A percentile compares a stretch with the other conserved stretches of the same genome.
Conservation (phyloP, 495 filamentous ascomycete species). For the Podospora anserina region DNA sequence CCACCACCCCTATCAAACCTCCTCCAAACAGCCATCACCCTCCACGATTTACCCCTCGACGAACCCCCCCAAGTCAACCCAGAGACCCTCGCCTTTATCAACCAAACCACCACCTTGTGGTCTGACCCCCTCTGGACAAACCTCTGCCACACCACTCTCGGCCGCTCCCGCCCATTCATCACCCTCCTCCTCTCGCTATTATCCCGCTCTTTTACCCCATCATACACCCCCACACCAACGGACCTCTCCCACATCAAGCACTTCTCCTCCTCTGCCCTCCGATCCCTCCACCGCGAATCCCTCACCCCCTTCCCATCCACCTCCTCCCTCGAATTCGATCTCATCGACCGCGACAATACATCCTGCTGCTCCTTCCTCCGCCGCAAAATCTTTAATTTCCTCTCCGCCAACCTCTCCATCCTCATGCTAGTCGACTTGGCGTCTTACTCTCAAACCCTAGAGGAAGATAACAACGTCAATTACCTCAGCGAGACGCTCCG, state of each 20-base stretch:
- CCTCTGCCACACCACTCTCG: not conserved
- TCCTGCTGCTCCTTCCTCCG: not conserved
- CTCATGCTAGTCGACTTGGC: not conserved
- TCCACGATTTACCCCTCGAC: not conserved
- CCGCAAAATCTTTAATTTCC: not conserved
- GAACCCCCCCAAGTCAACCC: not conserved
- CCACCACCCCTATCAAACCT: not conserved
- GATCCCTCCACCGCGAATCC: not conserved
- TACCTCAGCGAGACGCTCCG: not conserved
- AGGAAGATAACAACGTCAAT: not conserved
- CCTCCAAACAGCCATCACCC: not conserved
- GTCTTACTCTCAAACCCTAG: not conserved
- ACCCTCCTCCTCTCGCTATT: not conserved
- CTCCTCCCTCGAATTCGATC: not conserved
- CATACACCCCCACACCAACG: not conserved
- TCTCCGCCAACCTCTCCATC: not conserved
- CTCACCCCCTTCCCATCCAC: not conserved
- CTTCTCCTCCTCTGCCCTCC: not conserved
- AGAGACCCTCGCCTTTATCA: not conserved
- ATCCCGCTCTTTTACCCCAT: not conserved
- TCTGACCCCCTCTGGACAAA: not conserved
- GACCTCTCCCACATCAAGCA: not conserved
- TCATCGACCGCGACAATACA: not conserved
- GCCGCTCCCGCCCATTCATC: not conserved
- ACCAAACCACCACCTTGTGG: not conserved